Percentiles rank a stretch among this genome's conserved stretches.
phyloP scores from a whole-genome alignment of 2,329 filamentous ascomycete species.

The Parasarocladium wereldwijsianum region DNA sequence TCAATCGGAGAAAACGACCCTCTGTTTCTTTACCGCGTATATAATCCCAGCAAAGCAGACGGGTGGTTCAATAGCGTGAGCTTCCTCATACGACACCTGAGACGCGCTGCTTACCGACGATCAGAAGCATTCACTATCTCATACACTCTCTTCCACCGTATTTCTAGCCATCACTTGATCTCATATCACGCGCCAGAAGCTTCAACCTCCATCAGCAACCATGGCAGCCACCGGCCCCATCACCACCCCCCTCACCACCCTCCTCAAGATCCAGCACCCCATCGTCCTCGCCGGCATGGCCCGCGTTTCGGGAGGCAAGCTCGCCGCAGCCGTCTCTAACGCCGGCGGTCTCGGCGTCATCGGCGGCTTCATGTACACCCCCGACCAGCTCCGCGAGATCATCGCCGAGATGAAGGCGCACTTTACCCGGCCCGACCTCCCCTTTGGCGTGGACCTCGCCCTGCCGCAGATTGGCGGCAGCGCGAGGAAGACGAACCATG shows the following conservation, averaged over 20 bases:
- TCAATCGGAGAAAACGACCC: too few species aligned
- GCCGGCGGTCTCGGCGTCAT: slow-evolving; percentile 73
- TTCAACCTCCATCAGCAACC: slow-evolving; percentile 6
- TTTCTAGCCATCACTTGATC: too few species aligned
- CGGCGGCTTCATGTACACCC: slow-evolving; percentile 58
- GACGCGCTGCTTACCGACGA: too few species aligned
- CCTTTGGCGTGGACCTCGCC: slow-evolving; percentile 85
- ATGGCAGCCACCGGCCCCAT: slow-evolving; percentile 40
- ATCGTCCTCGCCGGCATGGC: slow-evolving; percentile 93
- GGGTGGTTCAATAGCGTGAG: too few species aligned
- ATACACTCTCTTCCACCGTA: too few species aligned
- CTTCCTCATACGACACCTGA: too few species aligned
- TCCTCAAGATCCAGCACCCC: slow-evolving; percentile 76
- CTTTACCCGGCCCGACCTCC: slow-evolving; percentile 50
- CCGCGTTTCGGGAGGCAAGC: slow-evolving; percentile 59
- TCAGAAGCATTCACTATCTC: too few species aligned
- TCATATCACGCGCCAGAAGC: too few species aligned
- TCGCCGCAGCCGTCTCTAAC: slow-evolving; percentile 79
- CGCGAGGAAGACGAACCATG: slow-evolving; percentile 84
- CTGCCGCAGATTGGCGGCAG: slow-evolving; percentile 75
- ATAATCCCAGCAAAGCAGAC: too few species aligned
- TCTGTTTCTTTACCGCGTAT: too few species aligned
- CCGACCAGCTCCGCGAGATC: slow-evolving; percentile 60
- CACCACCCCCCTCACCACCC: slow-evolving; percentile 60
- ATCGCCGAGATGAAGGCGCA: slow-evolving; percentile 74